Conservation (phyloP, 2,329 filamentous ascomycete species). For the Penicillium sp. region DNA sequence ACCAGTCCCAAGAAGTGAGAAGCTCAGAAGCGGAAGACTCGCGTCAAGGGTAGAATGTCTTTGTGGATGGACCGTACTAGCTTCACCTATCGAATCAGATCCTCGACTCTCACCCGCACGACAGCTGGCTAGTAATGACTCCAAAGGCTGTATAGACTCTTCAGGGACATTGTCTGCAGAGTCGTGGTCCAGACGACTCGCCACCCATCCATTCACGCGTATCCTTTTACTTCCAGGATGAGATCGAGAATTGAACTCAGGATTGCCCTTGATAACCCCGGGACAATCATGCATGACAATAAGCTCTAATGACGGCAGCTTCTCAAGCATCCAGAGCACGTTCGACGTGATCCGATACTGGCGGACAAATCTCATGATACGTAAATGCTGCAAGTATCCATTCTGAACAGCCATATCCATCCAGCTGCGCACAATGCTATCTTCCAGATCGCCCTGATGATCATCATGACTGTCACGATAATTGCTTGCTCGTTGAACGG, state of each 20-base stretch:
- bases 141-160: too few species aligned
- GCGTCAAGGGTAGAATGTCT: too few species aligned
- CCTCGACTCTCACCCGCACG: too few species aligned
- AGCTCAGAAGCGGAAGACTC: too few species aligned
- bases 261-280: background rate
- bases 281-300: constrained; percentile 33
- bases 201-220: constrained; percentile 3
- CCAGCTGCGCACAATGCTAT: constrained; percentile 41
- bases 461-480: background rate
- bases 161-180: too few species aligned
- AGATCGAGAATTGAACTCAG: too few species aligned
- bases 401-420: constrained; percentile 31
- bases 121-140: too few species aligned
- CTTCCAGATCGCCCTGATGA: constrained; percentile 23
- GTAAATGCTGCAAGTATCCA: constrained; percentile 35
- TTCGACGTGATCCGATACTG: constrained; percentile 30
- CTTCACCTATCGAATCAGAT: too few species aligned
- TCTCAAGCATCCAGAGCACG: constrained; percentile 31
- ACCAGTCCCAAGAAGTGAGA: too few species aligned
- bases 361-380: constrained; percentile 32
- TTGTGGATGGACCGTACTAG: too few species aligned
- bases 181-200: too few species aligned
- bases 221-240: too few species aligned
- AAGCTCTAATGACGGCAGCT: constrained; percentile 34
- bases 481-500: constrained; percentile 11